A percentile compares a stretch with the other conserved stretches of the same genome.
Conservation (phyloP, 805 yeast species). For the Hanseniaspora thailandica region DNA sequence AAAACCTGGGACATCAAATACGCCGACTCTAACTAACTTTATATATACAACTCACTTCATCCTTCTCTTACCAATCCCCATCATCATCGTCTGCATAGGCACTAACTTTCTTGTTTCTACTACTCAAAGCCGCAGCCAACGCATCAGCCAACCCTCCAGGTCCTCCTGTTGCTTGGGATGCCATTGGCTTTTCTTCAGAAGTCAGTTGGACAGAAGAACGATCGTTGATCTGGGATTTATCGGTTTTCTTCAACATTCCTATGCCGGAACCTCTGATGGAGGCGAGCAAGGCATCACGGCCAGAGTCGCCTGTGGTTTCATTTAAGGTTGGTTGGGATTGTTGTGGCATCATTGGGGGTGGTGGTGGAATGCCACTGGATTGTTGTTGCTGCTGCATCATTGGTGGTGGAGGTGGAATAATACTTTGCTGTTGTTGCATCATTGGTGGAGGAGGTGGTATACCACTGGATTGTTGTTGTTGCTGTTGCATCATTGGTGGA, state of each 20-base stretch:
- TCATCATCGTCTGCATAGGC: slow-evolving; percentile 74
- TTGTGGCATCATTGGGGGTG: slow-evolving; percentile 7
- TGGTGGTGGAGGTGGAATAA: slow-evolving; percentile 17
- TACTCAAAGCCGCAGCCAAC: slow-evolving; percentile 69
- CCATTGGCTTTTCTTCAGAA: slow-evolving; percentile 22
- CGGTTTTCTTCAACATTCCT: slow-evolving; percentile 59
- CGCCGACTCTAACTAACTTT: slow-evolving; percentile 15
- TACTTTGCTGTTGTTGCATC: slow-evolving; percentile 7
- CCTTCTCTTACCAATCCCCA: slow-evolving; percentile 48
- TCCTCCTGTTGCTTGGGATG: slow-evolving; percentile 36
- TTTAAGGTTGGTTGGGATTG: slow-evolving; percentile 13
- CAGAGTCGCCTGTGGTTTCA: slow-evolving; percentile 37
- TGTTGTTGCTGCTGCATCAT: slow-evolving; percentile 23
- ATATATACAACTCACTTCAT: not conserved
- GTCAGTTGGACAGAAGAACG: slow-evolving; percentile 66
- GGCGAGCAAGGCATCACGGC: slow-evolving; percentile 72
- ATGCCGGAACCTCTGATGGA: slow-evolving; percentile 77
- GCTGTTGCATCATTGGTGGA: slow-evolving; percentile 24
- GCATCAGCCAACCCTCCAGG: slow-evolving; percentile 74
- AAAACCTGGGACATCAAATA: slow-evolving; percentile 28
- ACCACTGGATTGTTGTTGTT: slow-evolving; percentile 20
- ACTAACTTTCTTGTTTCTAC: slow-evolving; percentile 71
- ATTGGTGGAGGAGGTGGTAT: slow-evolving; percentile 14
- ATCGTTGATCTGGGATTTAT: slow-evolving; percentile 68
- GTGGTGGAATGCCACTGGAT: slow-evolving; percentile 16